Conservation (phyloP, 2,329 filamentous ascomycete genomes). For the Fusarium euwallaceae region DNA sequence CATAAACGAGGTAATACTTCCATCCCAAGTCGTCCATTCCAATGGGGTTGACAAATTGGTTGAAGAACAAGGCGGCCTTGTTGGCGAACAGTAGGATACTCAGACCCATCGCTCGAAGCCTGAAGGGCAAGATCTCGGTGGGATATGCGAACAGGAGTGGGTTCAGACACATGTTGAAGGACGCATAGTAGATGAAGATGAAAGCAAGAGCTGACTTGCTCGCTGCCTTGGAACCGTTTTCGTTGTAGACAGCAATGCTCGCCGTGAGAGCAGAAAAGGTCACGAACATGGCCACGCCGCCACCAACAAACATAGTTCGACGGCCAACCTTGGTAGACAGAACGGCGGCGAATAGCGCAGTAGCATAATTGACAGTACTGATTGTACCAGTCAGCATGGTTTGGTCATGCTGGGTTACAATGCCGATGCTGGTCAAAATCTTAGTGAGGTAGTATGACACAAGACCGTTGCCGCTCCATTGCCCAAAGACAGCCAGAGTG, state of each 20-base stretch:
- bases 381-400: constrained; percentile 27
- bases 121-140: constrained; percentile 31
- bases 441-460: constrained; percentile 45
- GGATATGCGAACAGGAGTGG: constrained; percentile 27
- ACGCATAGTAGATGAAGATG: constrained; percentile 36
- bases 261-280: constrained; percentile 27
- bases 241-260: constrained; percentile 30
- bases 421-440: constrained; percentile 44
- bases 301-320: constrained; percentile 27
- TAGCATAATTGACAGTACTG: constrained; percentile 28
- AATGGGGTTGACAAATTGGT: constrained; percentile 37
- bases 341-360: constrained; percentile 14
- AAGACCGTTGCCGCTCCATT: constrained; percentile 51
- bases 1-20: constrained; percentile 44
- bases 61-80: constrained; percentile 32
- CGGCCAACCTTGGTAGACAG: constrained; percentile 28
- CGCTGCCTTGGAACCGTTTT: constrained; percentile 23
- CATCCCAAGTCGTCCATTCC: constrained; percentile 44
- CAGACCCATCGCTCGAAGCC: constrained; percentile 29
- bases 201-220: constrained; percentile 30
- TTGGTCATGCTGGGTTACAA: constrained; percentile 24
- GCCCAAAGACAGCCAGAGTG: constrained; percentile 58
- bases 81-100: constrained; percentile 27
- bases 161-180: constrained; percentile 30
- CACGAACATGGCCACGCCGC: constrained; percentile 27